phyloP scores from a whole-genome alignment of 2,329 filamentous ascomycete species.

The Diplodia intermedia region DNA sequence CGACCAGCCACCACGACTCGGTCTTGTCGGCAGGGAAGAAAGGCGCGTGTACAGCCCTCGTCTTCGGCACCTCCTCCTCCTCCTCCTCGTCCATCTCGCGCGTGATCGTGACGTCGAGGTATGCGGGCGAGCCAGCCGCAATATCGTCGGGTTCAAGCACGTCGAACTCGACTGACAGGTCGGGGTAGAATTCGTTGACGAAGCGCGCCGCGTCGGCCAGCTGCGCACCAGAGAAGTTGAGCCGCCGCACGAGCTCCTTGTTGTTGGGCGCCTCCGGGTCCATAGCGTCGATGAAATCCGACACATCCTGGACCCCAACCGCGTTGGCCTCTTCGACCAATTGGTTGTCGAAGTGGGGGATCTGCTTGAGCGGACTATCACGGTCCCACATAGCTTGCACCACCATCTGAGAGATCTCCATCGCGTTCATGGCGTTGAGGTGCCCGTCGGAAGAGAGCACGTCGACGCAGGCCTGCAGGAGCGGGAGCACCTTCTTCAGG shows the following conservation, averaged over 20 bases:
- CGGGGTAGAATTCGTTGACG: slow-evolving; percentile 95
- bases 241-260: slow-evolving; percentile 76
- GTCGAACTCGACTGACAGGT: slow-evolving; percentile 89
- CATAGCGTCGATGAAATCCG: slow-evolving; percentile 99
- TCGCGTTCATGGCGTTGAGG: slow-evolving; percentile 95
- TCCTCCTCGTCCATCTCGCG: slow-evolving; percentile 79
- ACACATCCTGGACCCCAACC: slow-evolving; percentile 87
- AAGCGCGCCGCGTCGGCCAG: slow-evolving; percentile 90
- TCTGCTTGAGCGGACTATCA: slow-evolving; percentile 95
- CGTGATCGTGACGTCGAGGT: slow-evolving; percentile 83
- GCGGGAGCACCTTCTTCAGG: slow-evolving; percentile 80
- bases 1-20: slow-evolving; percentile 98
- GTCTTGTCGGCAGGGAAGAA: slow-evolving; percentile 93
- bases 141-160: slow-evolving; percentile 82
- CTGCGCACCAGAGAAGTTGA: slow-evolving; percentile 81
- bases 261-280: slow-evolving; percentile 83
- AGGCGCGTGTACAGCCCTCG: slow-evolving; percentile 81
- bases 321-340: slow-evolving; percentile 83
- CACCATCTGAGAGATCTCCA: slow-evolving; percentile 99
- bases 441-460: slow-evolving; percentile 95
- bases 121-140: slow-evolving; percentile 78
- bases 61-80: slow-evolving; percentile 76
- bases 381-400: slow-evolving; percentile 99
- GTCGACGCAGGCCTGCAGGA: slow-evolving; percentile 91
- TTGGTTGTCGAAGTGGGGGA: slow-evolving; percentile 88